Evolutionary conservation across 2,329 filamentous ascomycete species (phyloP), one percentile per base, ranked within the genome.

Genomic region (Myriangium duriaei): DNA sequence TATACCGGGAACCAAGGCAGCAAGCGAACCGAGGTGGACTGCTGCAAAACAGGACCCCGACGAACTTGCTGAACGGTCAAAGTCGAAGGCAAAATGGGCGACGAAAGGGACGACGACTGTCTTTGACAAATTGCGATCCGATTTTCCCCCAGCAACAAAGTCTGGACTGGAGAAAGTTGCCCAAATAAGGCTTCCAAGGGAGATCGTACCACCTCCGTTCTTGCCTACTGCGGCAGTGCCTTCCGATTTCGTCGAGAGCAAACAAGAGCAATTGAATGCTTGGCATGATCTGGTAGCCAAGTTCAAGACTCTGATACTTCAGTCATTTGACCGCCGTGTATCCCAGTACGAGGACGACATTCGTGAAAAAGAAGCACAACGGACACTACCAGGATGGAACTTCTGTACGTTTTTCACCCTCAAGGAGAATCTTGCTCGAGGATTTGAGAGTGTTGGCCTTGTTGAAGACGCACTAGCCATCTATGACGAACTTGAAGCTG

Each of bases 391-490:
- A 0, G 91, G 91, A 0, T 98, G 91, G 91, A 98, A 98, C 54
- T 98, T 98, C 55, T 96, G 91, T 60, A 98, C 91, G 0, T 98
- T 98, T 56, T 98, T 98, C 56, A 87, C 98, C 11, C 69, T 98
- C 6, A 98, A 98, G 53, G 91, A 98, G 58, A 91, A 91, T 0
- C 64, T 98, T 24, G 88, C 91, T 1, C 74, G 84, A 47, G 92
- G 88, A 0, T 94, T 98, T 48, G 92, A 98, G 58, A 96, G 84
- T 54, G 87, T 96, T 3, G 92, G 92, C 1, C 67, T 98, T 7
- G 84, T 95, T 6, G 91, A 98, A 53, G 91, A 98, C 67, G 88
- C 91, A 3, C 64, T 98, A 28, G 82, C 91, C 4, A 85, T 86
- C 11, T 98, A 98, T 50, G 91, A 96, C 56, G 88, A 98, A 62